Base-by-base conservation (phyloP, 2,329 filamentous ascomycete species). In the Xylaria hypoxylon region DNA sequence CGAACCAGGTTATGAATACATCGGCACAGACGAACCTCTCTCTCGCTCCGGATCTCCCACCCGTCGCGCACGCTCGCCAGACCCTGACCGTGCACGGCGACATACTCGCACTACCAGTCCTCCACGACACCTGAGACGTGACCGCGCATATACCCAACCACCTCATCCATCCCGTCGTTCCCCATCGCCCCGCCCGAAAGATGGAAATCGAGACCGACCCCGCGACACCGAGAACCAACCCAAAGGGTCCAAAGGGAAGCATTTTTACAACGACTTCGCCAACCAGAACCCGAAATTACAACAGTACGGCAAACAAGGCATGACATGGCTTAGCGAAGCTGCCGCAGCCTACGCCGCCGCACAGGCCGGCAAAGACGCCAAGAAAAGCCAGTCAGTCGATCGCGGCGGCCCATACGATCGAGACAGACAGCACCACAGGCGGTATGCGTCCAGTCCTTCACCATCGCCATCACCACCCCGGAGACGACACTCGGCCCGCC, bases 271-370 rank as follows among this genome's bases (percentile, higher is more conserved):
- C 19, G 62, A 73, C 15, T 70, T 70, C 31, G 52, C 67, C n/a
- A 44, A 59, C 5, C 57, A 76, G 2, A 70, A 73, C 3, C 75
- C 75, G 0, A 74, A 64, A 33, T 44, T 77, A 3, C 69, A 76
- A 59, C 71, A 68, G 11, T 65, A 72, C 7, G 75, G 76, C 22
- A 72, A 73, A 17, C 67, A 73, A 22, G 74, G 76, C 15, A 42
- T 78, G 19, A 68, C 65, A 13, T 74, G 72, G 19, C 53, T 78
- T 13, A 63, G 74, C 50, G 74, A 76, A 63, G 73, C 76, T 0
- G 76, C 76, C 15, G 74, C 73, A 2, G 62, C 74, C 22, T 77
- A 76, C 42, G 71, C 74, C 5, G 74, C 76, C 3, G 62, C 72
- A 1, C 71, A 77, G 40, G 68, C 65, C 17, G 71, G 63, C 31